Base-by-base conservation (phyloP, 2,329 filamentous ascomycete species). In the Ophiostoma montium region DNA sequence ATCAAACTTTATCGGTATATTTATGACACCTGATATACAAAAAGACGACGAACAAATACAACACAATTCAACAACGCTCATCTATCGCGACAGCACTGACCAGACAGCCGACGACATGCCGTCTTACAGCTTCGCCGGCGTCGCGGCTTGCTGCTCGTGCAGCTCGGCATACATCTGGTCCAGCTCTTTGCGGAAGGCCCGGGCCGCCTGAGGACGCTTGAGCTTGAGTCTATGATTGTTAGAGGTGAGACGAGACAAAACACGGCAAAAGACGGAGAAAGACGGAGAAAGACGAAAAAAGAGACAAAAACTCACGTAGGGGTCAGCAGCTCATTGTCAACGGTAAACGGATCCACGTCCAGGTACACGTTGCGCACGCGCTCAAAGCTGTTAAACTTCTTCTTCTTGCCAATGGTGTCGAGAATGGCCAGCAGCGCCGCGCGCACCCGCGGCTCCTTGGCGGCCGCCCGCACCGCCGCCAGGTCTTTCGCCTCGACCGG, bases 361-460 rank as follows among this genome's bases (percentile, higher is more conserved):
- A 98, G 67, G 54, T 82, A 67, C 50, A 83, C 74, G 57, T 82
- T 84, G 62, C 75, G 78, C 43, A 96, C 82, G 55, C 79, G 78
- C 72, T 98, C 92, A 58, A 85, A 96, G 57, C 81, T 86, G 62
- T 94, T 92, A 65, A 98, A 89, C 69, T 92, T 94, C 65, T 85
- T 79, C 67, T 81, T 82, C 69, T 76, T 84, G 39, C 78, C 87
- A 51, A 94, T 83, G 49, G 72, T 75, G 52, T 92, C 84, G 32
- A 98, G 69, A 56, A 92, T 78, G 63, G 82, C 83, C 55, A 94
- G 62, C 50, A 94, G 81, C 2, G 85, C 84, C 59, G 77, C 76
- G 56, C 78, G 74, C 19, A 98, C 78, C 60, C 80, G 80, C 46
- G 78, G 72, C 57, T 94, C 79, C 52, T 71, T 69, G 35, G 79